Evolutionary conservation across 164 flowering plant species (phyloP), one percentile per base, ranked within the genome.

Genomic region (Echeveria elegans): DNA sequence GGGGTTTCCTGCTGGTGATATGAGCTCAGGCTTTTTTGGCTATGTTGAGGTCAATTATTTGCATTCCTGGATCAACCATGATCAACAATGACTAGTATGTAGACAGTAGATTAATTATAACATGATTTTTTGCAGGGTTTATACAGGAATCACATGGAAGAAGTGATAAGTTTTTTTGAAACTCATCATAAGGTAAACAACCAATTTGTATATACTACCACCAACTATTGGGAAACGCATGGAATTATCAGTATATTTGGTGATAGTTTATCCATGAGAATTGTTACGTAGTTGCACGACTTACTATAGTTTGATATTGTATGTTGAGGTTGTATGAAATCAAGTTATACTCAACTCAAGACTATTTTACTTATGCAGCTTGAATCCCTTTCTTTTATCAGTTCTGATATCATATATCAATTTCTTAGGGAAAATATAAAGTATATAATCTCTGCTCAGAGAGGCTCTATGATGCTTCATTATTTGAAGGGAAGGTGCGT

Each of bases 1-100:
- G 99, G 99, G 99, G 12, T 94, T 94, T 66, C 99, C 99, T 71
- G 99, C 99, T 68, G 99, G 99, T 74, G 99, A 94, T 74, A 84
- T 91, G 90, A 94, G 97, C 78, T 94, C 97, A 71, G 99, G 99
- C 1, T 88, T 94, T 73, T 87, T 94, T 72, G 92, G 99, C 72
- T 94, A 89, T 82, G 90, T 94, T 63, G 99, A 94, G 91, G 99
- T 87, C 72, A 72, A 63, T 23, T 43, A 45, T 40, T 47, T 31
- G 26, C 56, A n/a, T n/a, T 50, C 21, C 26, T n/a, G 26, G 21
- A 21, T 21, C n/a, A 26, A n/a, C 26, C 56, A 50, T 50, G 56
- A 50, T 21, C 28, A 50, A 10, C 26, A 7, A 21, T 9, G 56
- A 5, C 10, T 21, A 50, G 23, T 50, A 50, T n/a, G 56, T 40